Evolutionary conservation across 805 yeast genomes (phyloP).

Genomic region (Metschnikowia lachancei): DNA sequence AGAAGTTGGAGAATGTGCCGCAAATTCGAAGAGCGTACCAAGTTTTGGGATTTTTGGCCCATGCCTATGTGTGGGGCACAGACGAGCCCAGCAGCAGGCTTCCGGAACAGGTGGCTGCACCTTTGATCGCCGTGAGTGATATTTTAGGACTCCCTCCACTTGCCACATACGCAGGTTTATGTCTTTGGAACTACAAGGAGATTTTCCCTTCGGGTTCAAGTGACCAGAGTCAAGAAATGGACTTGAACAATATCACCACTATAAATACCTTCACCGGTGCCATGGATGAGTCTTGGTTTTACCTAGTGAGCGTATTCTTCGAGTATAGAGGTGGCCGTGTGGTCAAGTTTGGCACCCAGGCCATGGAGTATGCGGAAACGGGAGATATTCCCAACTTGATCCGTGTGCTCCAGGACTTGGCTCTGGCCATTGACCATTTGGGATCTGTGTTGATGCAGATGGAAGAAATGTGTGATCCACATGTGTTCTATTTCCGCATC

Average conservation of each 20-base stretch:
- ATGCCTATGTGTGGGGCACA: constrained; percentile 88
- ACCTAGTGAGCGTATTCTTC: constrained; percentile 80
- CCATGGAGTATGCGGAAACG: constrained; percentile 54
- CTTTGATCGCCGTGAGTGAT: constrained; percentile 59
- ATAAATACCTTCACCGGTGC: constrained; percentile 86
- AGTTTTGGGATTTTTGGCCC: constrained; percentile 73
- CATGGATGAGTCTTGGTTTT: constrained; percentile 92
- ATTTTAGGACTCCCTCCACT: constrained; percentile 75
- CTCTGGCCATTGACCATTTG: constrained; percentile 70
- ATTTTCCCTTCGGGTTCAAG: constrained; percentile 43
- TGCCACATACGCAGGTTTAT: constrained; percentile 82
- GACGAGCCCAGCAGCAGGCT: constrained; percentile 57
- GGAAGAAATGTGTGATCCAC: constrained; percentile 96
- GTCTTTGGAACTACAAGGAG: constrained; percentile 82
- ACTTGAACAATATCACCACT: constrained; percentile 70
- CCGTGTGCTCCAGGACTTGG: constrained; percentile 56
- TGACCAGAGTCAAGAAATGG: constrained; percentile 36
- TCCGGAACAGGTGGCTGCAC: constrained; percentile 68
- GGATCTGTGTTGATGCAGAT: constrained; percentile 72
- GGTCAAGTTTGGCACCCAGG: constrained; percentile 63
- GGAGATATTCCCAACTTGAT: constrained; percentile 44
- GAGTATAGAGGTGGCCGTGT: constrained; percentile 79
- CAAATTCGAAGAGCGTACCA: constrained; percentile 80
- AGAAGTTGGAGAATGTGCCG: constrained; percentile 40
- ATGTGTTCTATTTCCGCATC: constrained; percentile 78